These are phyloP conservation scores for Neonectria punicea DNA, from an alignment of 2,329 filamentous ascomycete species.

Conservation along the genomic window DNA sequence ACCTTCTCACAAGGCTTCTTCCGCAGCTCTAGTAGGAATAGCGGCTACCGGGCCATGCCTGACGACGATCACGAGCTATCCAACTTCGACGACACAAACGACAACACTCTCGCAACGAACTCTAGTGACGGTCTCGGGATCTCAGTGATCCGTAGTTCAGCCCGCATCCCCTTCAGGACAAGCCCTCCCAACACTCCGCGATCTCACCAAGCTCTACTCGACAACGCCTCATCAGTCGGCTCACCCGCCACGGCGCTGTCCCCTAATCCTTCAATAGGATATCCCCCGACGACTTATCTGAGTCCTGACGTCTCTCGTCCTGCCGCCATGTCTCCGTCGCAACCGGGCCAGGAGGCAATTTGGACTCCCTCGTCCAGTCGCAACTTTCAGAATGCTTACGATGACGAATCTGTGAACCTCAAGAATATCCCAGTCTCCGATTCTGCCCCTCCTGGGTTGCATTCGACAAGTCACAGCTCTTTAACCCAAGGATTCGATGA, in stretches of 20 bases:
- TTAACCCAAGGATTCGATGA: slow-evolving; percentile 6
- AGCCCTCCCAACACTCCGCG: slow-evolving; percentile 38
- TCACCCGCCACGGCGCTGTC: slow-evolving; percentile 3
- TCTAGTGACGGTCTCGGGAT: slow-evolving; percentile 31
- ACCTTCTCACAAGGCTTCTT: slow-evolving; percentile 32
- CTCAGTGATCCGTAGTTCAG: slow-evolving; percentile 20
- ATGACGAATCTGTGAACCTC: neutral
- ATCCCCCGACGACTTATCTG: slow-evolving; percentile 20
- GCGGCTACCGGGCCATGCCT: slow-evolving; percentile 37
- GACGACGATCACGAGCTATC: slow-evolving; percentile 36
- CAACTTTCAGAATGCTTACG: neutral
- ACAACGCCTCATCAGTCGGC: slow-evolving; percentile 7
- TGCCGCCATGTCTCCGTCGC: slow-evolving; percentile 6
- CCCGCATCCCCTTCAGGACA: slow-evolving; percentile 24
- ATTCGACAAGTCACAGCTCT: neutral
- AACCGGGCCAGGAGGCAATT: slow-evolving; percentile 29
- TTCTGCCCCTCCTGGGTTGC: slow-evolving; percentile 7
- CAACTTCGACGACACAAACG: slow-evolving; percentile 22
- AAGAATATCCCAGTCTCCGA: slow-evolving; percentile 22
- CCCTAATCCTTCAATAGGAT: neutral
- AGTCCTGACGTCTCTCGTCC: slow-evolving; percentile 22
- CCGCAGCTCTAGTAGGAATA: slow-evolving; percentile 28
- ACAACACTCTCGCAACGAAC: neutral
- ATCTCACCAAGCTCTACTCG: slow-evolving; percentile 34
- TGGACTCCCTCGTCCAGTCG: slow-evolving; percentile 32